Evolutionary conservation across 805 yeast species (phyloP), one percentile per base, ranked within the genome.

Genomic region (Citeromyces nyonsensis): DNA sequence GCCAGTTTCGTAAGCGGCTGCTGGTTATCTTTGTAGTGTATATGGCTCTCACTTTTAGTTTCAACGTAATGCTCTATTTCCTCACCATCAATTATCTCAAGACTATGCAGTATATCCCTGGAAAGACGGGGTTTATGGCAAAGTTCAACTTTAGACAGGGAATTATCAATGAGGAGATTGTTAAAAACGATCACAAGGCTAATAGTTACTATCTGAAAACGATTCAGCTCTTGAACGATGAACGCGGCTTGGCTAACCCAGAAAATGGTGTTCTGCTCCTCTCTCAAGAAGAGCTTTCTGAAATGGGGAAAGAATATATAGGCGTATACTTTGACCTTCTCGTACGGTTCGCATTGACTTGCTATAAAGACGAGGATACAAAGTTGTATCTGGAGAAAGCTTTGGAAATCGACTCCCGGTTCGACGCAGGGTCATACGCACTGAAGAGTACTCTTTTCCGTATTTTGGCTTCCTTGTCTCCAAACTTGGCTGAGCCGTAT

Each of bases 1-100:
- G 62, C 12, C 55, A 63, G 5, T 55, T 66, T 42, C 56, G 70
- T 48, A 54, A 52, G 35, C 52, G 64, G 40, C 45, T 70, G 1
- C 50, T 67, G 33, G 30, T 56, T 26, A 61, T 68, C 10, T 51
- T 67, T 25, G 44, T 61, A 3, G 44, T 57, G 15, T 67, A 63
- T 42, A 42, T 59, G 20, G 48, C 62, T 3, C 55, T 67, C 42
- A 56, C 51, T 28, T 42, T 54, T 26, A 18, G 45, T 4, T 55
- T 55, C 42, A 55, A 55, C 38, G 35, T 50, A 1, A 50, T 55
- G 57, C 40, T 55, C 36, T 41, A 51, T 3, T 42, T 47, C 4
- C 39, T 55, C 15, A 50, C 57, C 0, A 47, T 50, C 18, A 25
- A 46, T 10, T 55, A 54, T 30, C 36, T 55, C 6, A 44, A 42